phyloP scores from a whole-genome alignment of 257 asterid species.

The Knoxia roxburghii region DNA sequence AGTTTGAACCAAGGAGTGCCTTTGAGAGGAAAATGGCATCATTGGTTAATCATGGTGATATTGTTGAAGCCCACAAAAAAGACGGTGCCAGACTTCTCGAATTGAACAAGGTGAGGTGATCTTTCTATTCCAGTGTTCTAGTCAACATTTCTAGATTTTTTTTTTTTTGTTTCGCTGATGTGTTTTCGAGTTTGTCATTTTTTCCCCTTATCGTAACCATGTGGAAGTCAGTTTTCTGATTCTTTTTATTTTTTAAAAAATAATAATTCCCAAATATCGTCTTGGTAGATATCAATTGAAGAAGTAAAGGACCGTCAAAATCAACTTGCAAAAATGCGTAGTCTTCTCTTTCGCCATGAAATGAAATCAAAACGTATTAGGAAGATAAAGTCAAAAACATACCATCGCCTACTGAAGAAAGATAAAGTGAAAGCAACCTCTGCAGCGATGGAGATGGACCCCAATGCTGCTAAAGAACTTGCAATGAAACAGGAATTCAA shows the following conservation, averaged over 20 bases:
- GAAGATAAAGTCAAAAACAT: constrained; percentile 87
- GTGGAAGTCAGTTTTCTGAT: background rate
- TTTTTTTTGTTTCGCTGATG: background rate
- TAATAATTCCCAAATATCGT: background rate
- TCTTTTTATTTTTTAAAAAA: background rate
- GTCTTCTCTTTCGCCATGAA: constrained; percentile 82
- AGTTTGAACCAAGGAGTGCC: constrained; percentile 78
- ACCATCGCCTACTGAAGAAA: constrained; percentile 69
- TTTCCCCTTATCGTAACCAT: background rate
- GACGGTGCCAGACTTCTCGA: constrained; percentile 97
- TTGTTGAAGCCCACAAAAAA: constrained; percentile 73
- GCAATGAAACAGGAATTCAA: constrained; percentile 73
- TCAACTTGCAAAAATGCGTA: constrained; percentile 73
- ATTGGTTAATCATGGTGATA: constrained; percentile 48
- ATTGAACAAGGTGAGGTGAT: constrained; percentile 62
- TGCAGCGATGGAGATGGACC: constrained; percentile 53
- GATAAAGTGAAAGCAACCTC: constrained; percentile 53
- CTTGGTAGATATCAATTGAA: constrained; percentile 62
- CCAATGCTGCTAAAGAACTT: constrained; percentile 77
- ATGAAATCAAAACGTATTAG: constrained; percentile 67
- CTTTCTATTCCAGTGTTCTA: background rate
- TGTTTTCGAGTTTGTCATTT: background rate
- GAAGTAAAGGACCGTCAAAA: constrained; percentile 62
- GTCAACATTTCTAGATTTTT: background rate
- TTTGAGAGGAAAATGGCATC: constrained; percentile 87